Conservation (phyloP, 2,329 filamentous ascomycete genomes). For the Hortaea werneckii region DNA sequence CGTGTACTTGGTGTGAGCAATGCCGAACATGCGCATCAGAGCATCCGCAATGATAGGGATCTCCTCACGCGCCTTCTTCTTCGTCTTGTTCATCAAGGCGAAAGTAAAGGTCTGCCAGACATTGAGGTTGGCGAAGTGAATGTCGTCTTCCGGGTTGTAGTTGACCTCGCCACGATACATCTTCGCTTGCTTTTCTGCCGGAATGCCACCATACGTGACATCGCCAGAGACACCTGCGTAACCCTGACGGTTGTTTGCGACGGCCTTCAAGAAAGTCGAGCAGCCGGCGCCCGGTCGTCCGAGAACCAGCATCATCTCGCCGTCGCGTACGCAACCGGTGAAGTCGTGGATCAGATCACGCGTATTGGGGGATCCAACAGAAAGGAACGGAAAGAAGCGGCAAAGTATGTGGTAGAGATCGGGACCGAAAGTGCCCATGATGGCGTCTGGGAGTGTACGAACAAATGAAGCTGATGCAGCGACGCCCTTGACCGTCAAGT, state of each 20-base stretch:
- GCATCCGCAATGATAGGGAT: constrained; percentile 61
- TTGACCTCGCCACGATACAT: constrained; percentile 65
- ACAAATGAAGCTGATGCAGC: constrained; percentile 59
- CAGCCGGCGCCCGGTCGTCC: constrained; percentile 66
- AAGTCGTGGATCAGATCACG: constrained; percentile 56
- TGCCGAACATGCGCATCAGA: constrained; percentile 68
- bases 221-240: constrained; percentile 60
- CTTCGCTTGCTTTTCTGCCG: constrained; percentile 56
- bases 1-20: constrained; percentile 64
- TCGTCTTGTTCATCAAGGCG: constrained; percentile 64
- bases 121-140: constrained; percentile 62
- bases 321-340: constrained; percentile 52
- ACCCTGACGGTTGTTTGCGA: constrained; percentile 57
- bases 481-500: constrained; percentile 63
- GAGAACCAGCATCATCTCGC: constrained; percentile 62
- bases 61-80: constrained; percentile 51
- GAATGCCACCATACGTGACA: constrained; percentile 61
- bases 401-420: constrained; percentile 60
- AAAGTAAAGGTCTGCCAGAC: constrained; percentile 72
- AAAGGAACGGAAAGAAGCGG: constrained; percentile 43
- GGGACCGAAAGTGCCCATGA: constrained; percentile 69
- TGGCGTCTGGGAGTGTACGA: constrained; percentile 61
- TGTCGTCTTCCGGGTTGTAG: constrained; percentile 69
- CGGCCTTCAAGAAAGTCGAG: constrained; percentile 65
- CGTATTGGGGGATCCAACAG: constrained; percentile 39